phyloP scores from a whole-genome alignment of 371 early-diverging fungal genomes.

The Mortierella polycephala region DNA sequence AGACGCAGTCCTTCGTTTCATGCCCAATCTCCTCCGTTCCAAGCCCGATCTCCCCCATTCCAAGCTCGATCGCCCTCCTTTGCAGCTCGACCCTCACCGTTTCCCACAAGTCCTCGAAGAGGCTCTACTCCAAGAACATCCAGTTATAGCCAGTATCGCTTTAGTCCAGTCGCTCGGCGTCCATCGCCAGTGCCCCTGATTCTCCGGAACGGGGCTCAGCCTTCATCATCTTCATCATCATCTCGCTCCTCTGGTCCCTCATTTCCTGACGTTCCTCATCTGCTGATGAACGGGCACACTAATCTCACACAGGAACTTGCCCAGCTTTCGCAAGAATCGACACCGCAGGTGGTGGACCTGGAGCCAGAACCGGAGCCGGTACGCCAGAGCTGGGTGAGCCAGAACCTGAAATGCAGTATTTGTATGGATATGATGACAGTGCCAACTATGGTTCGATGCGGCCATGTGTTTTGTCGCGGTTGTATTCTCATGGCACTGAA shows the following conservation, averaged over 20 bases:
- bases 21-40: conserved; percentile 8
- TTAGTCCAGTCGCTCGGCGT: conserved; percentile 19
- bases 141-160: conserved; percentile 4
- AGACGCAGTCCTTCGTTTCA: background rate
- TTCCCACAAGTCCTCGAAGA: conserved; percentile 19
- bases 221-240: conserved; percentile 6
- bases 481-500: conserved; percentile 23
- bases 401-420: conserved; percentile 29
- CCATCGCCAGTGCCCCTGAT: conserved; percentile 31
- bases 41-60: background rate
- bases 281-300: too few relatives aligned
- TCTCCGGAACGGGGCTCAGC: background rate
- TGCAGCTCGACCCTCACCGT: conserved; percentile 20
- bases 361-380: too few relatives aligned
- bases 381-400: conserved; percentile 9
- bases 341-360: too few relatives aligned
- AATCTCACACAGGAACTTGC: too few relatives aligned
- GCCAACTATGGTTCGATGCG: conserved; percentile 32
- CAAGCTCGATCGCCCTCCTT: conserved; percentile 7
- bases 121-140: background rate
- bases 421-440: conserved; percentile 28
- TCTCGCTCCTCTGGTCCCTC: background rate
- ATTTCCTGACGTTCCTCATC: too few relatives aligned
- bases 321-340: too few relatives aligned
- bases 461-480: conserved; percentile 31